phyloP scores from a whole-genome alignment of 2,329 filamentous ascomycete genomes.

The Rugonectria rugulosa region DNA sequence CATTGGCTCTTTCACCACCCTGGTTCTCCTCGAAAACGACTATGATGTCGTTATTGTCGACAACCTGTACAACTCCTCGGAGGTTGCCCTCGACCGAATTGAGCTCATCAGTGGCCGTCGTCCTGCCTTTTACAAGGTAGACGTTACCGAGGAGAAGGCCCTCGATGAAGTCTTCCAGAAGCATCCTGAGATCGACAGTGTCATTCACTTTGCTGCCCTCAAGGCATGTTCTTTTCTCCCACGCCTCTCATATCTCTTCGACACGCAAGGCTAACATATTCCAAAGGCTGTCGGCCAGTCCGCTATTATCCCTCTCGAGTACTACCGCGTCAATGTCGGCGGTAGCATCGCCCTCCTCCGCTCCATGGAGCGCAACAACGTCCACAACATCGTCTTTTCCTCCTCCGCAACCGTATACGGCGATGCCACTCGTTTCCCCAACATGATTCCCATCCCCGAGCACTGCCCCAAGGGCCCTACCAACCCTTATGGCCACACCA shows the following conservation, averaged over 20 bases:
- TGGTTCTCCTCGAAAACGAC: conserved; percentile 89
- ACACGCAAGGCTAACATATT: conserved; percentile 22
- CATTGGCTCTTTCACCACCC: conserved; percentile 96
- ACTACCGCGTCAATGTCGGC: conserved; percentile 96
- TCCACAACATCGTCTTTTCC: conserved; percentile 97
- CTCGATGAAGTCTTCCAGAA: conserved; percentile 88
- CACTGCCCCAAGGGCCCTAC: conserved; percentile 95
- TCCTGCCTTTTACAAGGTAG: conserved; percentile 82
- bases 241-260: not conserved
- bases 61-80: conserved; percentile 95
- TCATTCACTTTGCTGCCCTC: conserved; percentile 97
- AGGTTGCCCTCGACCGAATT: conserved; percentile 91
- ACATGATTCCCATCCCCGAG: conserved; percentile 99
- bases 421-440: conserved; percentile 91
- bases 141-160: conserved; percentile 84
- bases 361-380: conserved; percentile 88
- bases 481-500: conserved; percentile 97
- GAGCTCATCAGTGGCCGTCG: conserved; percentile 91
- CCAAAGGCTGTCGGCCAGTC: conserved; percentile 94
- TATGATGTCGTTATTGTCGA: conserved; percentile 98
- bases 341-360: conserved; percentile 88
- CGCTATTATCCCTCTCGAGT: conserved; percentile 90
- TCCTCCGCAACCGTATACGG: conserved; percentile 98
- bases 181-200: conserved; percentile 94
- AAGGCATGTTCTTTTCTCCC: conserved; percentile 68